phyloP scores from a whole-genome alignment of 352 stramenopile species.

The Phytophthora syringae region DNA sequence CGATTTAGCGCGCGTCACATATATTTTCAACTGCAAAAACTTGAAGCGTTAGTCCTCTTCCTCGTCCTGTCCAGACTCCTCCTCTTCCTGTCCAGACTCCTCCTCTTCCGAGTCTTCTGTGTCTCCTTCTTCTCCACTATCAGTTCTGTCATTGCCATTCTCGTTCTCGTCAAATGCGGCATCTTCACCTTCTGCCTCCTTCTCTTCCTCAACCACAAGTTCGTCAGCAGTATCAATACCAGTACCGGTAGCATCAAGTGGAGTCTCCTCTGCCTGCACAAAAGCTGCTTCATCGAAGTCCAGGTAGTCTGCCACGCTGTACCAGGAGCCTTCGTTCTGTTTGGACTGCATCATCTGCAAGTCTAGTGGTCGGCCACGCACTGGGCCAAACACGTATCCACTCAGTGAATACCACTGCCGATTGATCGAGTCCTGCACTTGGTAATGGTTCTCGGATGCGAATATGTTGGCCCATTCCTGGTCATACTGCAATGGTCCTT shows the following conservation, averaged over 20 bases:
- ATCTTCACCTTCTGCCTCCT: constrained; percentile 18
- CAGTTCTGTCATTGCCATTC: constrained; percentile 15
- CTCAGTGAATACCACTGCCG: constrained; percentile 74
- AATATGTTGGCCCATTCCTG: constrained; percentile 76
- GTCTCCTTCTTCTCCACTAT: constrained; percentile 35
- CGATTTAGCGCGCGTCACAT: constrained; percentile 13
- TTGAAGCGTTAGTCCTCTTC: constrained; percentile 11
- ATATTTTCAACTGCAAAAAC: constrained; percentile 1
- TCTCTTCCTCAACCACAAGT: constrained; percentile 5
- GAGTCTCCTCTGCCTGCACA: constrained; percentile 10
- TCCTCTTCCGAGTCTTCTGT: constrained; percentile 20
- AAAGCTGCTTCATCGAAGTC: constrained; percentile 52
- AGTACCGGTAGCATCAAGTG: background rate
- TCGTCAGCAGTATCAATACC: constrained; percentile 3
- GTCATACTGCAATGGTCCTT: constrained; percentile 15
- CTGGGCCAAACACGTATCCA: constrained; percentile 68
- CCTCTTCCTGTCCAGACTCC: constrained; percentile 14
- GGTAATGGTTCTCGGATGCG: constrained; percentile 57
- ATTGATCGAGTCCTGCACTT: constrained; percentile 65
- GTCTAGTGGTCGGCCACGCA: constrained; percentile 49
- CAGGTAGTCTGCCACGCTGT: constrained; percentile 70
- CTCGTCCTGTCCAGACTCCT: too few species aligned
- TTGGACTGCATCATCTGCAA: constrained; percentile 28
- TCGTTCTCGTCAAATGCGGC: background rate
- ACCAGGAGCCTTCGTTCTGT: constrained; percentile 42